Percentiles rank a stretch among this genome's conserved stretches.
Evolutionary conservation across 2,329 filamentous ascomycete species (phyloP).

Genomic region (Cryoendolithus antarcticus): DNA sequence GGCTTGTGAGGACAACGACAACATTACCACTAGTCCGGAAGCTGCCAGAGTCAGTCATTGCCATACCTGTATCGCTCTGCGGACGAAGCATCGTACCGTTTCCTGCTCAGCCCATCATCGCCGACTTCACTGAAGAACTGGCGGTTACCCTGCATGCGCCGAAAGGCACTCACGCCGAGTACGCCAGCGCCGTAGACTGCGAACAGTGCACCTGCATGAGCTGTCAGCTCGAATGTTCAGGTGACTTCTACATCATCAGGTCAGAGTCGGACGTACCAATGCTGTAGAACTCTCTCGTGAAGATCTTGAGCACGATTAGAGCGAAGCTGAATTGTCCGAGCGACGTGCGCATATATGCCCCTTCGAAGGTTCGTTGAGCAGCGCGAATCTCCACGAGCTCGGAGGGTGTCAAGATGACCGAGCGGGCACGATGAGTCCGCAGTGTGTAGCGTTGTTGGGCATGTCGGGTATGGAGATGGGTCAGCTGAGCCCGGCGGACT

Average conservation of each 20-base stretch:
- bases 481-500: too few species aligned
- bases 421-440: conserved; percentile 71
- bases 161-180: conserved; percentile 69
- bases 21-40: conserved; percentile 57
- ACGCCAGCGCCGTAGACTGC: conserved; percentile 82
- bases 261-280: conserved; percentile 46
- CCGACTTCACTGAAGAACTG: conserved; percentile 70
- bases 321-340: conserved; percentile 92
- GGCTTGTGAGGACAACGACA: conserved; percentile 47
- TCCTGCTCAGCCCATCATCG: conserved; percentile 47
- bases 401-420: conserved; percentile 64
- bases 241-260: background rate
- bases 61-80: too few species aligned
- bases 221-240: background rate
- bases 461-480: conserved; percentile 35
- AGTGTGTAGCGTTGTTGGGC: conserved; percentile 65
- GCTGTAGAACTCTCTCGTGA: conserved; percentile 89
- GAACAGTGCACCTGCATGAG: conserved; percentile 54
- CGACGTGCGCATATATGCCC: conserved; percentile 89
- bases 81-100: conserved; percentile 24
- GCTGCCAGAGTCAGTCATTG: conserved; percentile 21
- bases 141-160: conserved; percentile 79
- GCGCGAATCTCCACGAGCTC: conserved; percentile 93
- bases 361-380: conserved; percentile 91
- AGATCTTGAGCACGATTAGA: conserved; percentile 89